phyloP scores from a whole-genome alignment of 2,329 filamentous ascomycete genomes.

The Colletotrichum sp. region DNA sequence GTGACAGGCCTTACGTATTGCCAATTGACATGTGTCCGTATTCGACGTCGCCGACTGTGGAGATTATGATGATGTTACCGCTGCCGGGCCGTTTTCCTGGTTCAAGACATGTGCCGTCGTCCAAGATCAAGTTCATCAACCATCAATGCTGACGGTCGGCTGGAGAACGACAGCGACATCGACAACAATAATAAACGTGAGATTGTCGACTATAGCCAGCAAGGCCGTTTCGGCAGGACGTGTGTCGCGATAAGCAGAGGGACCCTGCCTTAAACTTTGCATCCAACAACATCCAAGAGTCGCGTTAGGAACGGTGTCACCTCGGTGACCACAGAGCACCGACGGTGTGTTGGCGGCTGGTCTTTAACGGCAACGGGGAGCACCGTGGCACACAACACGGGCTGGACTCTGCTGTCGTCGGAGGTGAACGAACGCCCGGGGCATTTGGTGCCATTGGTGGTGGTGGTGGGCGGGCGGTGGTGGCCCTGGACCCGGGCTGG shows the following conservation, averaged over 20 bases:
- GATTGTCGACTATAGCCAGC: background rate
- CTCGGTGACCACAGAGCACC: constrained; percentile 18
- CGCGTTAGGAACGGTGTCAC: constrained; percentile 8
- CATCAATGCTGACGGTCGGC: background rate
- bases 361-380: constrained; percentile 1
- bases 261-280: background rate
- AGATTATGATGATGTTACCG: background rate
- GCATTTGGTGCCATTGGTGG: background rate
- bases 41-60: background rate
- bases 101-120: background rate
- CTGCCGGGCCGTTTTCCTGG: background rate
- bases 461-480: background rate
- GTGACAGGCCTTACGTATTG: background rate
- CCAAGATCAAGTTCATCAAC: background rate
- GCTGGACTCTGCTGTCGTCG: background rate
- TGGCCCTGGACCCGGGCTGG: background rate
- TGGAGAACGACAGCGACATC: background rate
- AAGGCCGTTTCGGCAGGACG: background rate
- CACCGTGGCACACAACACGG: background rate
- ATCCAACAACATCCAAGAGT: constrained; percentile 19
- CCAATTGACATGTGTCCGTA: background rate
- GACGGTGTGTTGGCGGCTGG: background rate
- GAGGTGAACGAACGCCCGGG: background rate
- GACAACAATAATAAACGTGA: background rate
- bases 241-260: background rate